Evolutionary conservation across 441 rosid species (phyloP).

Genomic region (Erodium moschatum): DNA sequence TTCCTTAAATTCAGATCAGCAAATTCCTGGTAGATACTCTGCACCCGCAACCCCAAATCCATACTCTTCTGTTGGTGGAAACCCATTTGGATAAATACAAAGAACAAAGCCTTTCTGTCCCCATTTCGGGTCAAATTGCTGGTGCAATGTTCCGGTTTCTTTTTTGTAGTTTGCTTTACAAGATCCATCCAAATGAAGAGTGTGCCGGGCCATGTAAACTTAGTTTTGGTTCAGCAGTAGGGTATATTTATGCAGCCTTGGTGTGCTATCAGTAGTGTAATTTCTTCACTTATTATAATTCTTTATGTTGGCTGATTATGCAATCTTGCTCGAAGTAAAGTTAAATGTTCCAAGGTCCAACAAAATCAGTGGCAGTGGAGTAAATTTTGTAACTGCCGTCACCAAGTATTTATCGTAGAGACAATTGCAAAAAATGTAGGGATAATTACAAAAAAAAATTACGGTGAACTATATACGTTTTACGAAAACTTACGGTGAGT

Average conservation of each 20-base stretch:
- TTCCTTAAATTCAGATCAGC: conserved; percentile 37
- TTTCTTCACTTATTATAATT: neutral
- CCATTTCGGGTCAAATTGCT: neutral
- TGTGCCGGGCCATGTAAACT: neutral
- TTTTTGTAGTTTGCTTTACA: neutral
- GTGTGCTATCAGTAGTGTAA: neutral
- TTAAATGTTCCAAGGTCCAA: too few species aligned
- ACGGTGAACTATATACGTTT: too few species aligned
- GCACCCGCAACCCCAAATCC: conserved; percentile 34
- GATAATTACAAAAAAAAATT: too few species aligned
- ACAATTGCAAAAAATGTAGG: too few species aligned
- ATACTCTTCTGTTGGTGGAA: conserved; percentile 47
- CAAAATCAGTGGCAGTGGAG: neutral
- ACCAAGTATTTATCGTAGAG: neutral
- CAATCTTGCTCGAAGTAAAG: neutral
- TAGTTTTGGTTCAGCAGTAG: neutral
- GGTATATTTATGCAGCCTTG: neutral
- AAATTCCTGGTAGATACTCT: conserved; percentile 31
- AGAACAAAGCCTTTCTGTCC: conserved; percentile 10
- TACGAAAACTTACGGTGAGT: too few species aligned
- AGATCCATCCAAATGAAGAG: conserved; percentile 18
- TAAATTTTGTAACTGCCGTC: neutral
- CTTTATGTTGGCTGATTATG: neutral
- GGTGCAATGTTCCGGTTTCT: too few species aligned
- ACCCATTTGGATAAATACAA: conserved; percentile 53